Base-by-base conservation (phyloP, 192 early-diverging fungal genomes). In the Linnemannia zychae region DNA sequence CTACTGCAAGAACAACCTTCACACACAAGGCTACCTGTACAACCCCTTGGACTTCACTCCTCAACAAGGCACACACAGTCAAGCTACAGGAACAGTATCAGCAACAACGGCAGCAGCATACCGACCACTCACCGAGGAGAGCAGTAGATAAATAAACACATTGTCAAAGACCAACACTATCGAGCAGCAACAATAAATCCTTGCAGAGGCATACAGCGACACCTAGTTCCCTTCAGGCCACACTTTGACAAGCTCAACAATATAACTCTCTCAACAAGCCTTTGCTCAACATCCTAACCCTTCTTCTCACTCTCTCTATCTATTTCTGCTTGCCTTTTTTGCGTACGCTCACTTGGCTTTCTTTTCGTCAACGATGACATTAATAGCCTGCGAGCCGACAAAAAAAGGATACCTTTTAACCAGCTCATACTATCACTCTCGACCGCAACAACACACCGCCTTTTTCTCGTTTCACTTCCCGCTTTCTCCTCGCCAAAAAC, bases 221-320 rank as follows among this genome's bases (percentile, higher is more conserved):
- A 31, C 57, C 13, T 49, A 9, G 31, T 24, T 1, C 24, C 2
- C 1, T 15, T n/a, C 20, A 7, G 3, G 12, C 24, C 24, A 63
- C 28, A 57, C 3, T 6, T 60, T 11, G 0, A 60, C 22, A 7
- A 60, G 1, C 28, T 13, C 28, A 31, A 63, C 7, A 31, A 2
- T 13, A 28, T 24, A 24, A 31, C 28, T 63, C 24, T 15, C 9
- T 34, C 4, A 63, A 63, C 24, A n/a, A 0, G 57, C 57, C 28
- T 71, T 71, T 71, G 69, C 44, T 47, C 24, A 17, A 18, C 69
- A 40, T 71, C n/a, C 46, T 71, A 38, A 71, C 46, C 24, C 69
- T 40, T 71, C 36, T 28, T 67, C 2, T 66, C 34, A 3, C 33
- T 65, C 33, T 66, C 28, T 71, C 46, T 46, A 7, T 71, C 28